A percentile compares a stretch with the other conserved stretches of the same genome.
These are phyloP conservation scores for Xerocomellus dryophilus DNA, from an alignment of 768 basidiomycete species.

Conservation along the genomic window DNA sequence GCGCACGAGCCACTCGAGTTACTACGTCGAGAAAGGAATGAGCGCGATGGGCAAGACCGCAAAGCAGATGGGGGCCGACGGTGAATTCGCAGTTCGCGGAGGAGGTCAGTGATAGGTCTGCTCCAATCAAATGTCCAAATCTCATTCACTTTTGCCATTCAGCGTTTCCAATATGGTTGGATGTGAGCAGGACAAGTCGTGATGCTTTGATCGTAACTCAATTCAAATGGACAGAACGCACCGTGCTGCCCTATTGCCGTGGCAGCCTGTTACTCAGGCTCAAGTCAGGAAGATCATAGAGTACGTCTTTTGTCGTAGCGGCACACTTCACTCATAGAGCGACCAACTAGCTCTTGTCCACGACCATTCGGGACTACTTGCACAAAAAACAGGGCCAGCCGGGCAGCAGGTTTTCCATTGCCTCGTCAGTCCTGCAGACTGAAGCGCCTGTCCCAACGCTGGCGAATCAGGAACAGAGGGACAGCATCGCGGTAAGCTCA, in stretches of 20 bases:
- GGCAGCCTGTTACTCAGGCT: slow-evolving; percentile 77
- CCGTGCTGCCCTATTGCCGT: slow-evolving; percentile 81
- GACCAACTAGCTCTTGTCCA: slow-evolving; percentile 53
- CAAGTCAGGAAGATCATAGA: slow-evolving; percentile 75
- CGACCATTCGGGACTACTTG: slow-evolving; percentile 66
- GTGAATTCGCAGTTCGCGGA: slow-evolving; percentile 63
- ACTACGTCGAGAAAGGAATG: slow-evolving; percentile 85
- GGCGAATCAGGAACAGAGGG: slow-evolving; percentile 30
- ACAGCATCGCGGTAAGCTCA: slow-evolving; percentile 29
- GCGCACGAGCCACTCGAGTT: slow-evolving; percentile 81
- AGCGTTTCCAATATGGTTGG: slow-evolving; percentile 87
- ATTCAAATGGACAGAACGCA: slow-evolving; percentile 52
- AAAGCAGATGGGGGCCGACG: slow-evolving; percentile 66
- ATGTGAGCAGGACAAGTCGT: slow-evolving; percentile 42
- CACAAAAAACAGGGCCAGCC: slow-evolving; percentile 46
- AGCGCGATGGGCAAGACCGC: slow-evolving; percentile 77
- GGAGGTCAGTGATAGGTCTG: slow-evolving; percentile 56
- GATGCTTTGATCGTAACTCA: slow-evolving; percentile 1
- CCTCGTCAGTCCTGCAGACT: slow-evolving; percentile 26
- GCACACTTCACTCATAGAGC: slow-evolving; percentile 2
- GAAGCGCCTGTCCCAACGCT: slow-evolving; percentile 31
- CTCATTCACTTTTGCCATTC: slow-evolving; percentile 8
- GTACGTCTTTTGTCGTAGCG: slow-evolving; percentile 41
- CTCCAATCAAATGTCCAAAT: neutral
- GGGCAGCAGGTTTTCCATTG: slow-evolving; percentile 19